Base-by-base conservation (phyloP, 768 basidiomycete genomes). In the Leucosporidium yakuticum region DNA sequence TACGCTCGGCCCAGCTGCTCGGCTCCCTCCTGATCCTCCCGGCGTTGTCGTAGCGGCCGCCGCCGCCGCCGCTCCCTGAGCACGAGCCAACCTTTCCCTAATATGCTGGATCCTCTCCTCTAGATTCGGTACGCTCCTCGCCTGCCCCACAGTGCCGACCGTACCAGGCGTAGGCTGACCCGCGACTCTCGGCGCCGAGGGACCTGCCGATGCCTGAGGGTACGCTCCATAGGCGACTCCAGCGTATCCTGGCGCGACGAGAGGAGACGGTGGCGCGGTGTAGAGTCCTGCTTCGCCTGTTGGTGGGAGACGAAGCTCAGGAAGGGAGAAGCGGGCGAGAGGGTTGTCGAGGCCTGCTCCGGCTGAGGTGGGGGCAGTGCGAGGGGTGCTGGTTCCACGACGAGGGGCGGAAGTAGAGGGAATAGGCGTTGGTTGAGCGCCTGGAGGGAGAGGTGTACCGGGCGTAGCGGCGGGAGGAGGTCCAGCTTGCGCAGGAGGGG, bases 401-500 rank as follows among this genome's bases (percentile, higher is more conserved):
- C 25, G 20, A 49, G 47, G n/a, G 2, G 55, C 53, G 20, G n/a
- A 32, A 1, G 58, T 7, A 1, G 44, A 19, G 20, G 49, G 3
- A 7, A 27, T 50, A 25, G 50, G 14, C 27, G 51, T 11, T 21
- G 67, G 20, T 9, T 12, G 55, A 20, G 2, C 39, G 29, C 23
- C 34, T 29, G 31, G 48, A 29, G 6, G 25, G n/a, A 19, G 55
- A 27, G 44, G 20, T 9, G 27, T 27, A 34, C 55, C 55, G 23
- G 60, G 36, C 4, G 73, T 63, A 65, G 79, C 31, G 75, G 76
- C 32, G 74, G 75, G 15, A 69, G 65, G 27, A 49, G 76, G 39
- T 69, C 78, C 59, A 75, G 74, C 62, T 76, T 80, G 54, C 72
- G 69, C 34, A 15, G 39, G 39, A 14, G n/a, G n/a, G n/a, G n/a